Evolutionary conservation across 805 yeast genomes (phyloP).

Genomic region (Teunomyces tritomae): DNA sequence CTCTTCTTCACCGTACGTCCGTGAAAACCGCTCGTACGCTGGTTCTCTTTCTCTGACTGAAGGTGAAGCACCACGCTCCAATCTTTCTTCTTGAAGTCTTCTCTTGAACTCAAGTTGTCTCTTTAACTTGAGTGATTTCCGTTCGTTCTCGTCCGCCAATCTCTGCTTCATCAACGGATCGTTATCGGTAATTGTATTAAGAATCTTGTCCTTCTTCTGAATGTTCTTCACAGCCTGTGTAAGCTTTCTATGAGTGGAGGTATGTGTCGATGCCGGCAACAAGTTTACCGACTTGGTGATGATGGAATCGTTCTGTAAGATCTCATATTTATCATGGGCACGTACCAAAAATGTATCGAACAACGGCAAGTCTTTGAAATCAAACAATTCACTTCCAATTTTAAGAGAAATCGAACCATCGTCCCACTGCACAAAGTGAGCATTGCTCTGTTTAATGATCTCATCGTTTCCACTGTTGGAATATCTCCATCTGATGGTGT

Average conservation of each 20-base stretch:
- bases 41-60: slow-evolving; percentile 25
- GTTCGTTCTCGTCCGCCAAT: slow-evolving; percentile 61
- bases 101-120: slow-evolving; percentile 63
- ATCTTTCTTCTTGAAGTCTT: slow-evolving; percentile 57
- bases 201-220: slow-evolving; percentile 47
- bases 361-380: slow-evolving; percentile 60
- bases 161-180: slow-evolving; percentile 73
- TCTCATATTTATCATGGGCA: slow-evolving; percentile 67
- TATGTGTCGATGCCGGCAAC: slow-evolving; percentile 86
- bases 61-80: slow-evolving; percentile 44
- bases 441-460: slow-evolving; percentile 80
- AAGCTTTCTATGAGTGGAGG: slow-evolving; percentile 76
- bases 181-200: slow-evolving; percentile 51
- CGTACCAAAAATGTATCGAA: slow-evolving; percentile 71
- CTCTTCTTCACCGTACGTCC: slow-evolving; percentile 32
- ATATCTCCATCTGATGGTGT: slow-evolving; percentile 93
- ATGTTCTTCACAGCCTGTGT: slow-evolving; percentile 64
- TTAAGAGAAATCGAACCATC: slow-evolving; percentile 88
- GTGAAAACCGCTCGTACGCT: slow-evolving; percentile 37
- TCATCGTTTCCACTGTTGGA: slow-evolving; percentile 69
- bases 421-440: slow-evolving; percentile 89
- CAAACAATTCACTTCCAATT: slow-evolving; percentile 84
- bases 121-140: slow-evolving; percentile 56
- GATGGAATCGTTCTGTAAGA: slow-evolving; percentile 66
- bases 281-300: slow-evolving; percentile 67